Base-by-base conservation (phyloP, 164 flowering plant genomes). In the Tetrastigma voinierianum region DNA sequence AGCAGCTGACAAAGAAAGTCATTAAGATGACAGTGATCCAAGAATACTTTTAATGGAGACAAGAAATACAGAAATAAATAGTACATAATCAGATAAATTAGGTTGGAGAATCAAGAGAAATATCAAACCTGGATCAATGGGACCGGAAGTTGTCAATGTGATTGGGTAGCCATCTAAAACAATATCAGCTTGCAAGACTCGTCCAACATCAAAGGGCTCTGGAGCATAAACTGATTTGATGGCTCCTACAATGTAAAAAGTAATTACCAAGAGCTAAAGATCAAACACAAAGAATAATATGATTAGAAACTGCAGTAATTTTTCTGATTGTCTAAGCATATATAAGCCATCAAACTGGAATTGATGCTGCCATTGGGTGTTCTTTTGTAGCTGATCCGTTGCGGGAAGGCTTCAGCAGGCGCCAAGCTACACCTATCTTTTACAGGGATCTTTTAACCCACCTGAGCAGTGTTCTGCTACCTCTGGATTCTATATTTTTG, bases 151-250 rank as follows among this genome's bases (percentile, higher is more conserved):
- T 66, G 83, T 66, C 70, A 87, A 62, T 16, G 83, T 69, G 64
- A 72, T 20, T 51, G 44, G 76, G 71, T 83, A 87, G 62, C 80
- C 87, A 77, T 84, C 75, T n/a, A 64, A 72, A 72, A 55, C 58
- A 65, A 93, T 86, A 52, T 91, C 96, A 21, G 84, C 98, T 78
- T 81, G 87, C 83, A 96, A 81, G 57, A 76, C 74, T 64, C 82
- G 70, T 7, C 99, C 98, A 76, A 93, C 96, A 77, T 96, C 99
- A 75, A 80, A 87, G 46, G 99, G 98, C 79, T 93, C 99, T 13
- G 96, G 96, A 62, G 99, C 98, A 82, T 96, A 96, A 57, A 85
- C 77, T 70, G 81, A 55, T 80, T 93, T 96, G 7, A 84, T 93
- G 52, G 99, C 99, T 59, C 99, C 99, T 96, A 80, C 40, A 32